Base-by-base conservation (phyloP, 176 grass and related monocot genomes). In the Chrysopogon serrulatus region DNA sequence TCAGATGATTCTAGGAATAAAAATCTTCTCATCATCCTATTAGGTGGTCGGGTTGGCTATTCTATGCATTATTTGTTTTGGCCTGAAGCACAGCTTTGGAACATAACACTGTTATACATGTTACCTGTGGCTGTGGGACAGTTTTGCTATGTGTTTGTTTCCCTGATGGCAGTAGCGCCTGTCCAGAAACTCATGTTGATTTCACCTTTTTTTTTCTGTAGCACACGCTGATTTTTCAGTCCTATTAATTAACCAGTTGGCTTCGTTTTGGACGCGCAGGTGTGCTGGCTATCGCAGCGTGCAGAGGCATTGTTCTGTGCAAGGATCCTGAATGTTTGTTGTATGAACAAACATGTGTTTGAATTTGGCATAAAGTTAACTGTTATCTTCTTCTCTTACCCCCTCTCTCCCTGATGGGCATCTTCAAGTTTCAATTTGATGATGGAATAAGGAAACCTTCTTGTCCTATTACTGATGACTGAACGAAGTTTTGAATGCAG, bases 401-500 rank as follows among this genome's bases (percentile, higher is more conserved):
- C 3, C 32, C 15, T 16, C 44, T 78, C 67, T 62, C 39, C 54
- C 17, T 42, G 5, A 48, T 31, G 33, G 23, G 30, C 70, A 62
- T 75, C 82, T 68, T 49, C 30, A 40, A 64, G 82, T 86, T 76
- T 64, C 36, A 73, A 44, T 80, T 81, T 80, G 40, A 74, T 80
- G 40, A 74, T 79, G 84, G 49, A 90, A 90, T 90, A 90, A 90
- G 64, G 31, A 83, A 87, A 74, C 21, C 37, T 47, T 31, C 8
- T 36, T 48, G 68, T 87, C 68, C 41, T 79, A 69, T 67, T 31
- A 76, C 78, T 42, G 68, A 79, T 18, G 74, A 73, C 47, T 75
- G 80, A 74, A 82, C 62, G 23, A 87, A 87, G 47, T 90, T 90
- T 90, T 84, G 84, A 87, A 83, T 83, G 44, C 43, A 44, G 65